phyloP scores from a whole-genome alignment of 225 moss, liverwort and hornwort species.

The Polytrichum commune region DNA sequence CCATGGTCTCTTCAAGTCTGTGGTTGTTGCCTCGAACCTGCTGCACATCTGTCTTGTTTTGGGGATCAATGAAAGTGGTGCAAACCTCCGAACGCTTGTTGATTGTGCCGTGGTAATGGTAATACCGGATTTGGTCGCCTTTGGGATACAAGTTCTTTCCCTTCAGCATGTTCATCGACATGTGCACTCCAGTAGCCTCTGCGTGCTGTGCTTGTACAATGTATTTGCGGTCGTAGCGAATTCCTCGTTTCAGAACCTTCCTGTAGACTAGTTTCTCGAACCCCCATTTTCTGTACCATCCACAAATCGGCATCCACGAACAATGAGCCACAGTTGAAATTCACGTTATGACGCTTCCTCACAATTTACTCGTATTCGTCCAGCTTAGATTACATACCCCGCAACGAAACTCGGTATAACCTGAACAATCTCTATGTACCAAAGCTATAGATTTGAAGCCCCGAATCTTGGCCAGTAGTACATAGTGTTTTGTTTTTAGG shows the following conservation, averaged over 20 bases:
- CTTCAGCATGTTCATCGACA: constrained; percentile 55
- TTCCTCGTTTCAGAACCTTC: constrained; percentile 20
- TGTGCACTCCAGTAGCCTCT: constrained; percentile 60
- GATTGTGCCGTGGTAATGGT: constrained; percentile 58
- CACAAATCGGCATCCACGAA: not conserved
- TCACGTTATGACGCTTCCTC: too few species aligned
- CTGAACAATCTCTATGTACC: too few species aligned
- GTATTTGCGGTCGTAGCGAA: constrained; percentile 47
- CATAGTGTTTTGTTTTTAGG: too few species aligned
- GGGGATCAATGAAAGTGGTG: constrained; percentile 14
- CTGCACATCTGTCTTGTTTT: constrained; percentile 30
- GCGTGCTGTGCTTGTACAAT: constrained; percentile 41
- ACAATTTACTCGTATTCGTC: too few species aligned
- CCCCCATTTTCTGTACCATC: constrained; percentile 42
- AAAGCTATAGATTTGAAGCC: too few species aligned
- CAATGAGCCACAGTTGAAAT: not conserved
- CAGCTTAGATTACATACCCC: too few species aligned
- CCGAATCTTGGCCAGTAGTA: too few species aligned
- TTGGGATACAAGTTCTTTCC: constrained; percentile 41
- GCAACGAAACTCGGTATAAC: too few species aligned
- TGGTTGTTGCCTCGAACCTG: not conserved
- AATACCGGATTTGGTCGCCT: constrained; percentile 37
- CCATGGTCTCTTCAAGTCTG: constrained; percentile 41
- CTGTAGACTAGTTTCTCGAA: constrained; percentile 52
- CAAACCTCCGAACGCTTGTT: constrained; percentile 46